phyloP scores from a whole-genome alignment of 306 rosid genomes.

The Rosa persica region DNA sequence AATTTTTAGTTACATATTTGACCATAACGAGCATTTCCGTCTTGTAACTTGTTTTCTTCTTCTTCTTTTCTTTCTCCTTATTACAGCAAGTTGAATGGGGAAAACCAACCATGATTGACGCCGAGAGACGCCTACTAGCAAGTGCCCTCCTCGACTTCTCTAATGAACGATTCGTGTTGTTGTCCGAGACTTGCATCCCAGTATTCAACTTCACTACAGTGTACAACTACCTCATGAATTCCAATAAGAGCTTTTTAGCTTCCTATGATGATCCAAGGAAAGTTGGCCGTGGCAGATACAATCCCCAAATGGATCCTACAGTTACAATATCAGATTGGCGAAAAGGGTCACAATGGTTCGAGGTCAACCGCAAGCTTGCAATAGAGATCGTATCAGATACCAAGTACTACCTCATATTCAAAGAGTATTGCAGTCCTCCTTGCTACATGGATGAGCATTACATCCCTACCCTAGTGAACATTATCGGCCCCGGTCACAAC shows the following conservation, averaged over 20 bases:
- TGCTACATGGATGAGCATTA: constrained; percentile 63
- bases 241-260: constrained; percentile 29
- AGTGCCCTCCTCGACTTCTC: constrained; percentile 48
- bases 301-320: constrained; percentile 36
- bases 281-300: constrained; percentile 51
- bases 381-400: constrained; percentile 40
- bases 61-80: too few relatives aligned
- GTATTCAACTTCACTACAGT: constrained; percentile 44
- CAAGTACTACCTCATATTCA: constrained; percentile 39
- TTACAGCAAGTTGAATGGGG: constrained; percentile 50
- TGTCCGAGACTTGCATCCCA: constrained; percentile 52
- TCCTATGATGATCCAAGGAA: constrained; percentile 52
- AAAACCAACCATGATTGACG: constrained; percentile 43
- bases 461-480: constrained; percentile 45
- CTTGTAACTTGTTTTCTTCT: neutral
- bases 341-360: constrained; percentile 63
- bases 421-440: constrained; percentile 42
- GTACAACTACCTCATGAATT: constrained; percentile 31
- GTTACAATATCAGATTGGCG: constrained; percentile 42
- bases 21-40: neutral
- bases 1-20: neutral
- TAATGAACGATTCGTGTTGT: constrained; percentile 47
- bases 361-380: constrained; percentile 36
- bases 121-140: constrained; percentile 52
- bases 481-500: constrained; percentile 31